Evolutionary conservation across 129 eudicot species (phyloP).

Genomic region (Helianthus tuberosus): DNA sequence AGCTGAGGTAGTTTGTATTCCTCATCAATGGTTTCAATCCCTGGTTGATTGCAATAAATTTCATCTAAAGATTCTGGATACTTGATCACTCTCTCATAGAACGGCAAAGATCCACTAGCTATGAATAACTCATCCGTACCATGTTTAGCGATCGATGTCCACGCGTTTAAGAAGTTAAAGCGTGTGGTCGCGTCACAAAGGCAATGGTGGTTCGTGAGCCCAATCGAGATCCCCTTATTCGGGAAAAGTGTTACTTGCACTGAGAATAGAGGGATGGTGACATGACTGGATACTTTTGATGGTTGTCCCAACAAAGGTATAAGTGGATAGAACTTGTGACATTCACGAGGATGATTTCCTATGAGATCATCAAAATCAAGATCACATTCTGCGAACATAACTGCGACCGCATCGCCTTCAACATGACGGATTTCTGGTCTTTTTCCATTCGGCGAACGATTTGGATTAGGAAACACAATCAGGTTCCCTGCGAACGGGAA

Average conservation of each 20-base stretch:
- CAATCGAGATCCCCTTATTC: conserved; percentile 37
- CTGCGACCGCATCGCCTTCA: conserved; percentile 28
- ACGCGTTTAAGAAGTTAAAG: conserved; percentile 35
- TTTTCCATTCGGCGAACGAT: neutral
- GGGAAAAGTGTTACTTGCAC: conserved; percentile 47
- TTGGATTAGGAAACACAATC: conserved; percentile 1
- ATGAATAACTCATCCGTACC: conserved; percentile 24
- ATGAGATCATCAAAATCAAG: conserved; percentile 35
- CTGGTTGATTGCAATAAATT: conserved; percentile 5
- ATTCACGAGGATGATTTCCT: conserved; percentile 34
- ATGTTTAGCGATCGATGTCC: conserved; percentile 43
- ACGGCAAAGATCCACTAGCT: conserved; percentile 19
- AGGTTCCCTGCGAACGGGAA: conserved; percentile 48
- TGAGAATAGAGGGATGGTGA: conserved; percentile 32
- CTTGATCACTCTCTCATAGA: conserved; percentile 33
- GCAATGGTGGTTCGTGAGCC: conserved; percentile 41
- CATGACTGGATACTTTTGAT: conserved; percentile 9
- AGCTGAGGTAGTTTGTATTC: conserved; percentile 25
- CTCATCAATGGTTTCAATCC: neutral
- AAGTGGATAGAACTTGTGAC: conserved; percentile 38
- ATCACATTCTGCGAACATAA: conserved; percentile 11
- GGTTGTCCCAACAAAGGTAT: conserved; percentile 33
- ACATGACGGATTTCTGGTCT: conserved; percentile 29
- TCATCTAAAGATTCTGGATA: conserved; percentile 5
- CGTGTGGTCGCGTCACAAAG: conserved; percentile 41